Conservation (phyloP, 768 basidiomycete species). For the Pholiota molesta region DNA sequence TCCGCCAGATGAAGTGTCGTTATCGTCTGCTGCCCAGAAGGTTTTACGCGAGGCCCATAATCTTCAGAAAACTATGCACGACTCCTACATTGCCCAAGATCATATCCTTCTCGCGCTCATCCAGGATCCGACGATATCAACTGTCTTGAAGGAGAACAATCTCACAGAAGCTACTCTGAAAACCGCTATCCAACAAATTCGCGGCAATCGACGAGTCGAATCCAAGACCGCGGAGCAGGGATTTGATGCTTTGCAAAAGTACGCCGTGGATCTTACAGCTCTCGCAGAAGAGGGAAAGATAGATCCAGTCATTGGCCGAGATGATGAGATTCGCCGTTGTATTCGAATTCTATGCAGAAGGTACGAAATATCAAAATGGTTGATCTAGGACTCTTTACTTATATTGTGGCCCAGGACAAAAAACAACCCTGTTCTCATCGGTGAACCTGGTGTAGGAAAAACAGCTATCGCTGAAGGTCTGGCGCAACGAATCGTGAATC, state of each 20-base stretch:
- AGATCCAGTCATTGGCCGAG: conserved; percentile 94
- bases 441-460: conserved; percentile 95
- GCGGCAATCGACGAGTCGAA: conserved; percentile 87
- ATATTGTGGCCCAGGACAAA: conserved; percentile 65
- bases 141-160: conserved; percentile 73
- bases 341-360: conserved; percentile 84
- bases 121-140: conserved; percentile 67
- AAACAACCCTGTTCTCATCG: conserved; percentile 96
- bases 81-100: conserved; percentile 93
- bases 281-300: conserved; percentile 91
- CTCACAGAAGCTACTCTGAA: conserved; percentile 74
- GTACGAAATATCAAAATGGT: conserved; percentile 31
- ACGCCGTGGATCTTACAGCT: conserved; percentile 83
- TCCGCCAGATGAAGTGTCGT: conserved; percentile 76
- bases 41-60: conserved; percentile 77
- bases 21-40: conserved; percentile 59
- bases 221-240: conserved; percentile 87
- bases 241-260: conserved; percentile 91
- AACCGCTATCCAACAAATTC: conserved; percentile 75
- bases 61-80: conserved; percentile 83
- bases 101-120: conserved; percentile 87
- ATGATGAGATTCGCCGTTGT: conserved; percentile 87
- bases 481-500: conserved; percentile 92
- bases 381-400: background rate
- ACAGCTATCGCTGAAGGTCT: conserved; percentile 95